A percentile compares a stretch with the other conserved stretches of the same genome.
Conservation (phyloP, 805 yeast genomes). For the Scheffersomyces coipomensis region DNA sequence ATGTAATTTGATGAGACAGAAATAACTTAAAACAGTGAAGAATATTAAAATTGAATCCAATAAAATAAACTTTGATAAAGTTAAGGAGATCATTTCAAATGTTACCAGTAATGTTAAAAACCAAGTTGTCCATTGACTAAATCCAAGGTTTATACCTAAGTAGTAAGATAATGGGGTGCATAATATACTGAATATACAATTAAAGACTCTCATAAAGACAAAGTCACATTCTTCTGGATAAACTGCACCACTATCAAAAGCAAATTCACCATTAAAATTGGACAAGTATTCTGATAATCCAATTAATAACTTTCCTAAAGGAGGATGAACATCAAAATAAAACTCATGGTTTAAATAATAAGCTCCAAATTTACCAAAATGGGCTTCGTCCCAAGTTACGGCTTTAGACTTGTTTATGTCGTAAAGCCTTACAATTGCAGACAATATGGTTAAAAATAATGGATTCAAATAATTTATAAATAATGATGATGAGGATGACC, state of each 20-base stretch:
- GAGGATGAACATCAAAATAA: constrained; percentile 97
- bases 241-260: constrained; percentile 75
- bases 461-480: constrained; percentile 22
- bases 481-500: neutral
- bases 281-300: constrained; percentile 86
- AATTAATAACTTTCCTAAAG: constrained; percentile 89
- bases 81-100: constrained; percentile 79
- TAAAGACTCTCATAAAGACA: constrained; percentile 83
- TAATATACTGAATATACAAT: constrained; percentile 78
- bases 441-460: constrained; percentile 31
- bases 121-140: constrained; percentile 70
- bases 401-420: constrained; percentile 65
- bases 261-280: constrained; percentile 85
- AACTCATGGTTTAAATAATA: constrained; percentile 84
- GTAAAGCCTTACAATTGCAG: constrained; percentile 62
- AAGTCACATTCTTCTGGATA: constrained; percentile 80
- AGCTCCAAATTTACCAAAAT: constrained; percentile 95
- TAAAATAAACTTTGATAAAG: constrained; percentile 84
- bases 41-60: constrained; percentile 89
- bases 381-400: constrained; percentile 98
- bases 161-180: constrained; percentile 86
- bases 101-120: constrained; percentile 76
- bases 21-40: constrained; percentile 61
- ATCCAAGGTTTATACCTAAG: constrained; percentile 76
- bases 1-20: constrained; percentile 46